Evolutionary conservation across 352 stramenopile species (phyloP), one percentile per base, ranked within the genome.

Genomic region (Phytophthora hibernalis): DNA sequence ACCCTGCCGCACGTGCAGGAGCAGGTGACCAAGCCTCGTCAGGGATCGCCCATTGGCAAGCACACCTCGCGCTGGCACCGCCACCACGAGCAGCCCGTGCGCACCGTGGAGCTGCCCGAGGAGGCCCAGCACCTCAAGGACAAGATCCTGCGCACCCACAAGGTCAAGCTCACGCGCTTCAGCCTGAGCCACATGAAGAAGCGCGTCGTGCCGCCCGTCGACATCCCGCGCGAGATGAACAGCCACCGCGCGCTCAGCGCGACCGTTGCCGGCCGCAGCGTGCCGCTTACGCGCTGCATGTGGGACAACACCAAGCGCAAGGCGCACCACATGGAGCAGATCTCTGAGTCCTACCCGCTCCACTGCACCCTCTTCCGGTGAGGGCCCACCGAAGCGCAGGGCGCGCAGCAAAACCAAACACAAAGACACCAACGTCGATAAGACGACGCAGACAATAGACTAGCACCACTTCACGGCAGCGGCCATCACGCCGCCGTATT

Each of bases 131-230:
- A 76, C 40, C 72, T 89, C 72, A 89, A 89, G 75, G 57, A 77
- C 18, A 82, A 79, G 63, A 81, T 89, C 51, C 66, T 86, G 21
- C 65, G 77, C 57, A 70, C 55, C 8, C 52, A 80, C 50, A 72
- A 75, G 26, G 69, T 72, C 61, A 83, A 83, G 63, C 70, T 70
- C 49, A 77, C 61, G 58, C 79, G 79, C 47, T 88, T 88, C 74
- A 85, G 79, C 52, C 66, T 88, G 54, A 85, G 74, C 72, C 76
- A 84, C 64, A 82, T 88, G 82, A 76, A 77, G 54, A 82, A 79
- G 50, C 44, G 82, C n/a, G 80, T 78, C 11, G 74, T 89, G 60
- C 80, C 79, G 16, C 79, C 79, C 10, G 77, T 88, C 22, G 65
- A 75, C 43, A 77, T 85, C 57, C 79, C 79, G 6, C 72, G 71